Evolutionary conservation across 371 early-diverging fungal genomes (phyloP), one percentile per base, ranked within the genome.

Genomic region (Mortierella sp.): DNA sequence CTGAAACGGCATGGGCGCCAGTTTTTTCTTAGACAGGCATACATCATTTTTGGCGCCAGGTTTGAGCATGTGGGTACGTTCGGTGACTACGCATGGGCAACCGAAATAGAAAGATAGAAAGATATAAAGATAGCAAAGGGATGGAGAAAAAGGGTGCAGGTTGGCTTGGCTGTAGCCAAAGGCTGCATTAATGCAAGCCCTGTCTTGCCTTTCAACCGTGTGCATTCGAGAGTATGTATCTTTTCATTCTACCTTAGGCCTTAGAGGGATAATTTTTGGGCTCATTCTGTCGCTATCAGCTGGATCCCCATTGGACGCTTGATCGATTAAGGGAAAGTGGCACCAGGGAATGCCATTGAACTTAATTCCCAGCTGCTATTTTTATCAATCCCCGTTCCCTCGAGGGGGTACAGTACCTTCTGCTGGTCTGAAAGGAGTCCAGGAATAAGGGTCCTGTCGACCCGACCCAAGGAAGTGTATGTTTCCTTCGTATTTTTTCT

Each of bases 81-180:
- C 14, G 3, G 32, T 14, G 60, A 32, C 18, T 60, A 60, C 29
- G 60, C 12, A 60, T 4, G 32, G 5, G 29, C 6, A 3, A 14
- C 11, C 12, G 16, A 58, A 12, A 58, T 11, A 14, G n/a, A 54
- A 56, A 8, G 29, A 58, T 11, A 14, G n/a, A 54, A 56, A 8
- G 29, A 58, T 29, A 58, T 58, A 58, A 58, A 58, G 58, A 58
- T 58, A 58, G 58, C 48, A 46, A n/a, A 29, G 58, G 27, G 29
- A n/a, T 54, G 24, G 48, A 46, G 48, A 12, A 16, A 46, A 14
- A 14, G 12, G 14, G 12, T 14, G 14, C 48, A 46, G 27, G 27
- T 27, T 58, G 58, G 58, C 58, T 58, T 58, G 58, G 58, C 58
- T 58, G 58, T 58, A n/a, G 58, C 58, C 58, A 58, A 29, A 12